Conservation (phyloP, 108 stramenopile genomes). For the Nitzschia inconspicua region DNA sequence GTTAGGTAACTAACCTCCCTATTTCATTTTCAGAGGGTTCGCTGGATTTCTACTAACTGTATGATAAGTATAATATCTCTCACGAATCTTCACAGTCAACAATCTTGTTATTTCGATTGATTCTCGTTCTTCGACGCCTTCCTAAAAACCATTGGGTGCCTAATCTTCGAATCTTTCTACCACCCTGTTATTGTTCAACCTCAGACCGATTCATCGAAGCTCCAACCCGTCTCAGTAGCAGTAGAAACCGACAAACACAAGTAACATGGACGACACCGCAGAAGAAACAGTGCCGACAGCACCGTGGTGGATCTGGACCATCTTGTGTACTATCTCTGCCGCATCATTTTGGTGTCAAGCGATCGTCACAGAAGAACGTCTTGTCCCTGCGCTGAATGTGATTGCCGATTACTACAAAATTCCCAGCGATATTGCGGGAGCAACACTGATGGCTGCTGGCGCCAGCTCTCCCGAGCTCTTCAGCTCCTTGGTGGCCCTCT, state of each 20-base stretch:
- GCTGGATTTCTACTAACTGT: too few relatives aligned
- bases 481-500: slow-evolving; percentile 62
- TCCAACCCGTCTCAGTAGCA: neutral
- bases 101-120: too few relatives aligned
- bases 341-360: slow-evolving; percentile 72
- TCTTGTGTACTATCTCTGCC: slow-evolving; percentile 24
- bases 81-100: too few relatives aligned
- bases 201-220: too few relatives aligned
- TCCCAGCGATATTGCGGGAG: slow-evolving; percentile 77
- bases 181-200: too few relatives aligned
- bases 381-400: slow-evolving; percentile 81
- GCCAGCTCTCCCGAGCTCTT: slow-evolving; percentile 77
- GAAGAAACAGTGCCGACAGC: slow-evolving; percentile 3
- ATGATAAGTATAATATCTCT: too few relatives aligned
- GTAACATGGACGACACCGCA: neutral
- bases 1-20: too few relatives aligned
- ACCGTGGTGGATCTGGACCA: slow-evolving; percentile 19
- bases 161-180: too few relatives aligned
- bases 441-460: slow-evolving; percentile 83
- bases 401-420: slow-evolving; percentile 65
- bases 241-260: neutral
- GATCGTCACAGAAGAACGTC: slow-evolving; percentile 66
- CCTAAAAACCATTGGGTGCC: too few relatives aligned
- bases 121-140: too few relatives aligned
- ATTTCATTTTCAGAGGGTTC: too few relatives aligned